Evolutionary conservation across 225 moss, liverwort and hornwort species (phyloP).

Genomic region (Climacium dendroides): DNA sequence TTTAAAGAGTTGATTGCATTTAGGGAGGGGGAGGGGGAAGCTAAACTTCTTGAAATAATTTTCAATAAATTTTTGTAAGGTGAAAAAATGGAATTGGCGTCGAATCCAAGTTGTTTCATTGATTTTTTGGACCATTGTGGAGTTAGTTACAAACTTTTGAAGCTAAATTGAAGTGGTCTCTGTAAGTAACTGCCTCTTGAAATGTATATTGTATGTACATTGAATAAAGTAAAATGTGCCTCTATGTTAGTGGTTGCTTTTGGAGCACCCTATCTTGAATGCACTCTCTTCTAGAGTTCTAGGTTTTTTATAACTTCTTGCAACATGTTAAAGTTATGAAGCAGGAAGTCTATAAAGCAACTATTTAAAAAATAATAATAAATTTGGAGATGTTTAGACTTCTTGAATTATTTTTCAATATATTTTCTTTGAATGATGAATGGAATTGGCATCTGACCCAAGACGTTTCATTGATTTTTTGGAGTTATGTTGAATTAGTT

Average conservation of each 20-base stretch:
- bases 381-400: background rate
- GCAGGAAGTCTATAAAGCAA: fast-evolving
- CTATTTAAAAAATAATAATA: background rate
- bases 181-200: too few species aligned
- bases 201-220: too few species aligned
- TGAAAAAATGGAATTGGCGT: too few species aligned
- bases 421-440: background rate
- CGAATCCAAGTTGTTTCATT: too few species aligned
- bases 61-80: too few species aligned
- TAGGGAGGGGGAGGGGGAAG: too few species aligned
- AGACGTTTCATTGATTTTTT: background rate
- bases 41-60: too few species aligned
- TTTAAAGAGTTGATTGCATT: too few species aligned
- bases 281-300: too few species aligned
- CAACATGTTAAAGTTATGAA: background rate
- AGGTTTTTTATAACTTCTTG: background rate
- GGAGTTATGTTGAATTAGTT: background rate
- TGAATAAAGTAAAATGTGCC: too few species aligned
- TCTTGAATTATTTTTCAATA: background rate
- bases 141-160: background rate
- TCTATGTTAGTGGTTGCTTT: too few species aligned
- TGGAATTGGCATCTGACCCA: background rate
- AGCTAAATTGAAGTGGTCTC: background rate
- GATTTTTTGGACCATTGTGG: background rate
- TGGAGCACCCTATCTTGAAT: too few species aligned